These are phyloP conservation scores for Hyaloscypha finlandica DNA, from an alignment of 495 filamentous ascomycete species.

Conservation along the genomic window DNA sequence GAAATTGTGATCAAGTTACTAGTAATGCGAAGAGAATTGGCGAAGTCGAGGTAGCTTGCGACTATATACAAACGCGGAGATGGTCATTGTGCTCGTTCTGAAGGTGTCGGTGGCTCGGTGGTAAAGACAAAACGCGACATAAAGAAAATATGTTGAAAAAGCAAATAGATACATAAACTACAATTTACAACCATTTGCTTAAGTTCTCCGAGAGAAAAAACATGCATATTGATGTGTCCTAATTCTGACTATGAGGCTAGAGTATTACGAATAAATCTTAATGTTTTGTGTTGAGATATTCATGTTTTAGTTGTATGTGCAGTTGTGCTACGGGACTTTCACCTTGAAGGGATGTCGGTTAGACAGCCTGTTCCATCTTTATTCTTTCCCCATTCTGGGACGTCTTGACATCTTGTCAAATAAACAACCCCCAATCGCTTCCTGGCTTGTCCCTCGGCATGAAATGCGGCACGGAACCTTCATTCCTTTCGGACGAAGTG, in stretches of 20 bases:
- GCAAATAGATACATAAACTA: constrained; percentile 9
- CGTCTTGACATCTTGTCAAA: neutral
- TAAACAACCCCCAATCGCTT: neutral
- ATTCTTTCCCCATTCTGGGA: neutral
- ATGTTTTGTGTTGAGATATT: constrained; percentile 20
- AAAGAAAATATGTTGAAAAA: constrained; percentile 10
- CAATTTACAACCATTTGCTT: constrained; percentile 16
- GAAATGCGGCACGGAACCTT: constrained; percentile 7
- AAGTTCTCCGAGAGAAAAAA: constrained; percentile 4
- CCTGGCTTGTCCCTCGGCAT: neutral
- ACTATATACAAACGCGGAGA: too few relatives aligned
- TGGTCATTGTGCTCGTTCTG: too few relatives aligned
- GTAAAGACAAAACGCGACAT: constrained; percentile 9
- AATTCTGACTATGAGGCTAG: neutral
- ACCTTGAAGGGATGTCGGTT: too few relatives aligned
- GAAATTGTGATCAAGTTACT: too few relatives aligned
- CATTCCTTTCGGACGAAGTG: neutral
- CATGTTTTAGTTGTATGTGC: neutral
- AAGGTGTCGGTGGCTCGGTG: too few relatives aligned
- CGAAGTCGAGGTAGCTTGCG: too few relatives aligned
- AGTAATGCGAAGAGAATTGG: too few relatives aligned
- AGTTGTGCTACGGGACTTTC: neutral
- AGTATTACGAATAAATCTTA: constrained; percentile 7
- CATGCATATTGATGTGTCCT: neutral
- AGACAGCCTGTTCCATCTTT: too few relatives aligned